A percentile compares a stretch with the other conserved stretches of the same genome.
Evolutionary conservation across 257 asterid genomes (phyloP).

Genomic region (Penstemon davidsonii): DNA sequence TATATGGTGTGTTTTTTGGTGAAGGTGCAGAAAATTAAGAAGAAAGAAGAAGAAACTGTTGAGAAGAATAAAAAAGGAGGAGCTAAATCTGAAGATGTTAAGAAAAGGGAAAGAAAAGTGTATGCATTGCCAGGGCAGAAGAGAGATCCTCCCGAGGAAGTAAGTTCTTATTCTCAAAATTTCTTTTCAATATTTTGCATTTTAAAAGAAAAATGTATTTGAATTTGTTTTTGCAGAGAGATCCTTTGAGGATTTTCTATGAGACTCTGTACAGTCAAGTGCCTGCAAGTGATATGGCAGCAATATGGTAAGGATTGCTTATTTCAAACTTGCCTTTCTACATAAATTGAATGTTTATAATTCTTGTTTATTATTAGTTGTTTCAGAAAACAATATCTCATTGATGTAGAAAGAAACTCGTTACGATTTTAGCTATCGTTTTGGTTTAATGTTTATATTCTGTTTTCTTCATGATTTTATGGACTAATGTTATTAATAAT

Average conservation of each 20-base stretch:
- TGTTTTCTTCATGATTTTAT: background rate
- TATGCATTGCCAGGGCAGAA: slow-evolving; percentile 8
- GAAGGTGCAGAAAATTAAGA: background rate
- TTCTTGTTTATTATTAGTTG: background rate
- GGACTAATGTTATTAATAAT: too few species aligned
- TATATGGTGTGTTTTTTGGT: background rate
- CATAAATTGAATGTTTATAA: background rate
- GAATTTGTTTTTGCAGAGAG: slow-evolving; percentile 59
- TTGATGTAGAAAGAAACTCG: background rate
- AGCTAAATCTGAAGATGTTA: background rate
- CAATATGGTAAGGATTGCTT: slow-evolving; percentile 56
- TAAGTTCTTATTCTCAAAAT: background rate
- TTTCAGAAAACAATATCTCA: background rate
- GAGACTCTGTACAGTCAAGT: slow-evolving; percentile 70
- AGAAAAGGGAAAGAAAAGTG: slow-evolving; percentile 1
- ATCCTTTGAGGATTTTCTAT: slow-evolving; percentile 78
- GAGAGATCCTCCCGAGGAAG: slow-evolving; percentile 18
- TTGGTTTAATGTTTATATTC: background rate
- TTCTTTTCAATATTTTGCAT: background rate
- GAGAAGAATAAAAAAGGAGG: background rate
- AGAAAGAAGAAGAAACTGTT: background rate
- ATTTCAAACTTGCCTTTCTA: background rate
- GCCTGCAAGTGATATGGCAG: slow-evolving; percentile 87
- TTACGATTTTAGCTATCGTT: background rate
- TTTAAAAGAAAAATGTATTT: background rate